Base-by-base conservation (phyloP, 805 yeast species). In the Candida ovalis region DNA sequence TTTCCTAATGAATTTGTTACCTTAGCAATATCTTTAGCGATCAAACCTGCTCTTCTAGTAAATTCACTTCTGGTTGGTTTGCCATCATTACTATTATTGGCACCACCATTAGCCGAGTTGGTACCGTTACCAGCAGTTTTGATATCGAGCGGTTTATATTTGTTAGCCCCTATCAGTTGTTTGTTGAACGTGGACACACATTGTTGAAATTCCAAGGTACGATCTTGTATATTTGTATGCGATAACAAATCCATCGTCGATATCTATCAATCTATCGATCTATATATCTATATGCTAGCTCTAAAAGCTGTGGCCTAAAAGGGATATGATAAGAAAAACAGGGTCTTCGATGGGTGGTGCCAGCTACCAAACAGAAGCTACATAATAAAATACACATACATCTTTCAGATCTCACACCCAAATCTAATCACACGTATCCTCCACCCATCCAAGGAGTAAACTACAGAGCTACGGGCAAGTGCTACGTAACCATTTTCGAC, bases 151-250 rank as follows among this genome's bases (percentile, higher is more conserved):
- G 33, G 36, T 8, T 22, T 39, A 38, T 23, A 35, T 17, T 35
- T 35, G 22, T 35, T 35, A 17, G 38, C 38, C 4, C 38, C 38
- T 9, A 9, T 13, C 10, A 35, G 72, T 59, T 78, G 78, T 57
- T 80, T 81, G 62, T 84, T 82, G 66, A 84, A 84, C 2, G 91
- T 80, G 41, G 81, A 69, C 27, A 92, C 97, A 62, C 96, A 89
- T 61, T 90, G 91, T 57, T 90, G 92, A 72, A 92, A 92, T 74
- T 92, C 98, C 52, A 80, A 75, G 8, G 98, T 92, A 56, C 99
- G 76, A 69, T 92, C 95, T 63, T 86, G 92, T 37, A 82, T 73
- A 30, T 59, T 63, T 9, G 53, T 60, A 42, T 71, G 62, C 41
- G 66, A 44, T 35, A 58, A 55, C 25, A 57, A 13, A 30, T 61